A percentile compares a stretch with the other conserved stretches of the same genome.
phyloP scores from a whole-genome alignment of 1,139 yeast genomes.

The Saccharomycopsis hybrid region DNA sequence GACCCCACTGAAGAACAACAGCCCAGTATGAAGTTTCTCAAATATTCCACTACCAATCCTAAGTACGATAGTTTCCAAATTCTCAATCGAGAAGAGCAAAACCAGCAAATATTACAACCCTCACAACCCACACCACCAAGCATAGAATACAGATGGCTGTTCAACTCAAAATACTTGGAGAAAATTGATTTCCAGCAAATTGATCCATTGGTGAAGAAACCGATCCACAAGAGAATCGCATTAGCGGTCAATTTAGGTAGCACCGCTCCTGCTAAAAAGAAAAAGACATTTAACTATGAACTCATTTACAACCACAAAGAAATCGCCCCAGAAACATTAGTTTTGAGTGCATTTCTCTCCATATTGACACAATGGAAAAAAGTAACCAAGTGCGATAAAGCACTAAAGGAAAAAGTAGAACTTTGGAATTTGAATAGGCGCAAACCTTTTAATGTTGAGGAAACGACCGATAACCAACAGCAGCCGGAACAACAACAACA shows the following conservation, averaged over 20 bases:
- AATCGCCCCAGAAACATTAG: constrained; percentile 3
- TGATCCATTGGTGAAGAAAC: background rate
- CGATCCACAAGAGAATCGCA: constrained; percentile 14
- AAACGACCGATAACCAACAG: background rate
- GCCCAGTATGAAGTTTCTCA: background rate
- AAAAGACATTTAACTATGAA: constrained; percentile 7
- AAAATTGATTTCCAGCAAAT: constrained; percentile 2
- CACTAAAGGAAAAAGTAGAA: constrained; percentile 3
- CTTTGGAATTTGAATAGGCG: constrained; percentile 10
- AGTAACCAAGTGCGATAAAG: background rate
- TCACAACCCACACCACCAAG: background rate
- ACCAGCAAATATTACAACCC: background rate
- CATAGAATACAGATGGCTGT: constrained; percentile 16
- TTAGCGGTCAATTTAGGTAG: constrained; percentile 16
- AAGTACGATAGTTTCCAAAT: constrained; percentile 9
- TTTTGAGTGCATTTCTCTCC: constrained; percentile 10
- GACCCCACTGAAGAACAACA: too few relatives aligned
- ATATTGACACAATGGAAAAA: constrained; percentile 15
- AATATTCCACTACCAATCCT: constrained; percentile 4
- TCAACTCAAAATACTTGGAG: constrained; percentile 17
- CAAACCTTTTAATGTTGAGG: background rate
- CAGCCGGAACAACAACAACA: too few relatives aligned
- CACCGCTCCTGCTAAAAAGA: background rate
- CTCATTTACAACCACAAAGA: constrained; percentile 14
- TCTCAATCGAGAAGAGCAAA: background rate